Base-by-base conservation (phyloP, 225 moss, liverwort and hornwort genomes). In the Sphagnum tenellum region DNA sequence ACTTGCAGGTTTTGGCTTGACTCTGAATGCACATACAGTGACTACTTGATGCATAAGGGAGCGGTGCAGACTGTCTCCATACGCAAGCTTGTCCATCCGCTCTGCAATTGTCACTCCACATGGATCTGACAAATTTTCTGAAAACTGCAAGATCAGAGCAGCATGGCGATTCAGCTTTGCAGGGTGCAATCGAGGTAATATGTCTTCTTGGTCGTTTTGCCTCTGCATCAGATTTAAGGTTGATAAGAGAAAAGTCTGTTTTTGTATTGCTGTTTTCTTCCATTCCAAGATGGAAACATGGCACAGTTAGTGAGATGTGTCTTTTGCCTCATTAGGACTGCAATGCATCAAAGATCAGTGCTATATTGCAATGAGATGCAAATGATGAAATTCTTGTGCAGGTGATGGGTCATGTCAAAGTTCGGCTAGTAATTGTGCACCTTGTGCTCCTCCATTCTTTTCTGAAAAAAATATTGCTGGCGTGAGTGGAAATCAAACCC, bases 401-500 rank as follows among this genome's bases (percentile, higher is more conserved):
- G 7, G 52, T 5, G 52, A 6, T 52, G 52, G 52, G 9, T 52
- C 52, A 0, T 52, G 9, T 52, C 6, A 6, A 52, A 9, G 52
- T 52, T 52, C 0, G 9, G 6, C 6, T 52, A 5, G 52, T 9
- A 52, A 5, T 52, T 52, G 9, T 52, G 4, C 54, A 94, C 94
- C 90, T 90, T 89, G 62, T 76, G 77, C 65, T 76, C 79, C 73
- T 86, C 86, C 67, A 76, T 74, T 29, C 29, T 29, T 57, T 72
- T 86, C 66, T 87, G 73, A 65, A 81, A 68, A 51, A 81, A 87
- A 49, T 81, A 82, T 4, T 87, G 81, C 64, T 90, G 90, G 46
- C 94, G 81, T 10, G 90, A 82, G 62, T 90, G 88, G 65, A 94
- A 94, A 74, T 87, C 84, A 69, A 85, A 90, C 48, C 87, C 88